phyloP scores from a whole-genome alignment of 2,329 filamentous ascomycete species.

The Claviceps sorghi region DNA sequence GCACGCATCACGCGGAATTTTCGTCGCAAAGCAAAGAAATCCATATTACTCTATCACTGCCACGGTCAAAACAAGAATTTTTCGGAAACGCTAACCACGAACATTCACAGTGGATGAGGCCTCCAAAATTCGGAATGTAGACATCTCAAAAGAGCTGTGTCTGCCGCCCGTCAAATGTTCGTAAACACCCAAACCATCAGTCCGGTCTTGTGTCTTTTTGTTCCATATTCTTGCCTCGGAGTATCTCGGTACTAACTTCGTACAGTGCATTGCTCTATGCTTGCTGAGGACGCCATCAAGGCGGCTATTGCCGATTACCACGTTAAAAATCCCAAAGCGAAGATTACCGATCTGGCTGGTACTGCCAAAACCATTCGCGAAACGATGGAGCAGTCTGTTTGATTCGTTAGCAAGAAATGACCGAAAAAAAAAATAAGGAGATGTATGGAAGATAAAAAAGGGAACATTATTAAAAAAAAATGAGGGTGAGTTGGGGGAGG shows the following conservation, averaged over 20 bases:
- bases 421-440: slow-evolving; percentile 1
- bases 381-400: slow-evolving; percentile 7
- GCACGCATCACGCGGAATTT: not conserved
- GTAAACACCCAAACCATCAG: slow-evolving; percentile 18
- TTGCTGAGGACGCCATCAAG: slow-evolving; percentile 84
- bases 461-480: not conserved
- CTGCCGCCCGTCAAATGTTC: slow-evolving; percentile 74
- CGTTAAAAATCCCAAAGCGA: slow-evolving; percentile 47
- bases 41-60: not conserved
- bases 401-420: not conserved
- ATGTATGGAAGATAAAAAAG: not conserved
- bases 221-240: slow-evolving; percentile 12
- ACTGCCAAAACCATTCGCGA: slow-evolving; percentile 31
- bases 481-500: too few species aligned
- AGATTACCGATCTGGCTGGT: slow-evolving; percentile 61
- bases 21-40: not conserved
- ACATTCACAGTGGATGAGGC: slow-evolving; percentile 58
- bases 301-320: slow-evolving; percentile 83
- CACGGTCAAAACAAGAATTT: too few species aligned
- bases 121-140: slow-evolving; percentile 82
- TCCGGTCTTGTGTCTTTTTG: not conserved
- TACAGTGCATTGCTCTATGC: slow-evolving; percentile 78
- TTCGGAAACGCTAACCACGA: not conserved
- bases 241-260: not conserved
- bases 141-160: slow-evolving; percentile 94